Evolutionary conservation across 257 asterid genomes (phyloP).

Genomic region (Solanum corneliomulleri): DNA sequence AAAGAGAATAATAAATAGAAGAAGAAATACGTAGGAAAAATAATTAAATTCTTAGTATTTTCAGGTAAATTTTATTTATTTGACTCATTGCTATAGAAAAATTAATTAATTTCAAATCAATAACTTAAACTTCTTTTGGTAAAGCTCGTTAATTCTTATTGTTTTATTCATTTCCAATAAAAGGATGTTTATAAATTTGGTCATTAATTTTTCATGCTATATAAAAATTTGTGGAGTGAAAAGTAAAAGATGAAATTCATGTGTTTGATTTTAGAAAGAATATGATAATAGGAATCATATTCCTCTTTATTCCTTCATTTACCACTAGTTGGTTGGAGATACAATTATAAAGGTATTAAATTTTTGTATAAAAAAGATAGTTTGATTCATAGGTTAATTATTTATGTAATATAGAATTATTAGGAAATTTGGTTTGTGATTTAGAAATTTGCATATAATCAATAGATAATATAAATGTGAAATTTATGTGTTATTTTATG

Average conservation of each 20-base stretch:
- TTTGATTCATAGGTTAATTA: neutral
- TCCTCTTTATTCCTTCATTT: neutral
- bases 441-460: too few species aligned
- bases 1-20: neutral
- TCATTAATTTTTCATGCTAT: neutral
- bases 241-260: neutral
- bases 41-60: neutral
- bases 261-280: neutral
- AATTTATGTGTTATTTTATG: neutral
- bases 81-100: neutral
- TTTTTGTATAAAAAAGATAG: too few species aligned
- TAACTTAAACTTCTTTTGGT: neutral
- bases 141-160: neutral
- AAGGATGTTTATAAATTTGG: neutral
- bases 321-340: neutral
- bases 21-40: neutral
- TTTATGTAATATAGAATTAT: too few species aligned
- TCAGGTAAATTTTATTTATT: neutral
- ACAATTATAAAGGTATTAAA: neutral
- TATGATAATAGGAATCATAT: neutral
- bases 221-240: too few species aligned
- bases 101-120: neutral
- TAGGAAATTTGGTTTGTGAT: too few species aligned
- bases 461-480: too few species aligned
- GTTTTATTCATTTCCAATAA: neutral